Conservation (phyloP, 768 basidiomycete genomes). For the Lactarius hengduanensis region DNA sequence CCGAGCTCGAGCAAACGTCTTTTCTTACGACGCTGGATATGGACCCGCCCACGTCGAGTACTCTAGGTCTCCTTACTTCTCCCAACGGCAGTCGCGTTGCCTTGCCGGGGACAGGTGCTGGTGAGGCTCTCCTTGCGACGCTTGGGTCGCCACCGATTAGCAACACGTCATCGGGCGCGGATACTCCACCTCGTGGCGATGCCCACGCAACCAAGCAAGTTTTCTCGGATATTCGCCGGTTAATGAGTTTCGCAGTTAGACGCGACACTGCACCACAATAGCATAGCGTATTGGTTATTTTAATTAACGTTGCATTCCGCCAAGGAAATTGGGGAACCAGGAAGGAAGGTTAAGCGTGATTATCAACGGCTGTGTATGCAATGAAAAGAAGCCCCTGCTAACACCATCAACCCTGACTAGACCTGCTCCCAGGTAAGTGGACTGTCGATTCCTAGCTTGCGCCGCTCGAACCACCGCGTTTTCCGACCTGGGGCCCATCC, state of each 20-base stretch:
- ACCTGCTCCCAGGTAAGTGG: conserved; percentile 28
- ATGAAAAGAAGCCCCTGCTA: not conserved
- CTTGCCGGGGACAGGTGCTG: conserved; percentile 40
- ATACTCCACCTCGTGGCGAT: conserved; percentile 42
- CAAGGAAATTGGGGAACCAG: not conserved
- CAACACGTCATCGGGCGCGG: conserved; percentile 62
- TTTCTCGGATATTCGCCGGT: conserved; percentile 83
- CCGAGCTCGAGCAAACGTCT: conserved; percentile 83
- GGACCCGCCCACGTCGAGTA: conserved; percentile 68
- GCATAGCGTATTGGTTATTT: conserved; percentile 6
- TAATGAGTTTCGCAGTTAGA: conserved; percentile 86
- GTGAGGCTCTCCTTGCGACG: conserved; percentile 59
- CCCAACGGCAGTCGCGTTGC: conserved; percentile 64
- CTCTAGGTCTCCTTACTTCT: conserved; percentile 54
- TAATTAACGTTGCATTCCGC: not conserved
- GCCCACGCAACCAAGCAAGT: conserved; percentile 60
- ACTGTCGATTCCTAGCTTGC: conserved; percentile 28
- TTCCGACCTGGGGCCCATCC: conserved; percentile 28
- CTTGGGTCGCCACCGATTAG: conserved; percentile 62
- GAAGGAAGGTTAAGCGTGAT: conserved; percentile 2
- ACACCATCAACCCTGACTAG: not conserved
- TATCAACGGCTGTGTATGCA: not conserved
- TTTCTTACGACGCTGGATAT: conserved; percentile 95
- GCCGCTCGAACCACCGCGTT: conserved; percentile 28
- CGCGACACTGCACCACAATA: conserved; percentile 51